Conservation (phyloP, 2,329 filamentous ascomycete genomes). For the Dactylellina drechsleri region DNA sequence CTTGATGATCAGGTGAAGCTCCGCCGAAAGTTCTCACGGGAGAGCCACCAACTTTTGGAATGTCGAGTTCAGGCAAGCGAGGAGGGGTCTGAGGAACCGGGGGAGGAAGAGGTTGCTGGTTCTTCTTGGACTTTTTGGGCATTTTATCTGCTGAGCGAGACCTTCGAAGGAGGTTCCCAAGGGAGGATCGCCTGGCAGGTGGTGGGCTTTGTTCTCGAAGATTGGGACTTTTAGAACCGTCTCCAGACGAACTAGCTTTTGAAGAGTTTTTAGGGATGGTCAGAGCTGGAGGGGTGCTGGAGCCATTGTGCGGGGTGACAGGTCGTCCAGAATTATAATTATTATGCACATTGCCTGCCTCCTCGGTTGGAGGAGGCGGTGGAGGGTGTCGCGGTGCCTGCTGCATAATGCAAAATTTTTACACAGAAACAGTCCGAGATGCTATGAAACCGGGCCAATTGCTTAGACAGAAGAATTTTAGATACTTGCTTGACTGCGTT, state of each 20-base stretch:
- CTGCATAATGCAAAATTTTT: conserved; percentile 34
- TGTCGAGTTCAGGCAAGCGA: conserved; percentile 47
- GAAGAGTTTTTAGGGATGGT: conserved; percentile 46
- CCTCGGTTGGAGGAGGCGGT: conserved; percentile 40
- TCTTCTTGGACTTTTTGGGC: conserved; percentile 54
- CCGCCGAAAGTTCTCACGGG: conserved; percentile 52
- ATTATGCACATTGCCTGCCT: conserved; percentile 27
- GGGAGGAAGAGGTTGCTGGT: conserved; percentile 38
- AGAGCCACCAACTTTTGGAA: conserved; percentile 29
- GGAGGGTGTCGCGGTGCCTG: conserved; percentile 42
- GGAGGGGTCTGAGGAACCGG: conserved; percentile 50
- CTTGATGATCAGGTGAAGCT: conserved; percentile 18
- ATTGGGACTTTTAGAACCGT: conserved; percentile 50
- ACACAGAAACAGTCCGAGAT: conserved; percentile 4
- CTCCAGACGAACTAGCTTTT: conserved; percentile 45
- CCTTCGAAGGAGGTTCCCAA: conserved; percentile 52
- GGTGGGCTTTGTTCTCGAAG: conserved; percentile 40
- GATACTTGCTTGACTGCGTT: conserved; percentile 4
- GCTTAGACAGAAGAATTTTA: background rate
- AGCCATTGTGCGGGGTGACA: conserved; percentile 37
- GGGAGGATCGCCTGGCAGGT: conserved; percentile 46
- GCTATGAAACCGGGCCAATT: conserved; percentile 10
- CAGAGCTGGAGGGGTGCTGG: conserved; percentile 27
- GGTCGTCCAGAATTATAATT: conserved; percentile 41
- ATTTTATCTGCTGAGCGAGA: conserved; percentile 51